phyloP scores from a whole-genome alignment of 2,329 filamentous ascomycete species.

The Metarhizium album region DNA sequence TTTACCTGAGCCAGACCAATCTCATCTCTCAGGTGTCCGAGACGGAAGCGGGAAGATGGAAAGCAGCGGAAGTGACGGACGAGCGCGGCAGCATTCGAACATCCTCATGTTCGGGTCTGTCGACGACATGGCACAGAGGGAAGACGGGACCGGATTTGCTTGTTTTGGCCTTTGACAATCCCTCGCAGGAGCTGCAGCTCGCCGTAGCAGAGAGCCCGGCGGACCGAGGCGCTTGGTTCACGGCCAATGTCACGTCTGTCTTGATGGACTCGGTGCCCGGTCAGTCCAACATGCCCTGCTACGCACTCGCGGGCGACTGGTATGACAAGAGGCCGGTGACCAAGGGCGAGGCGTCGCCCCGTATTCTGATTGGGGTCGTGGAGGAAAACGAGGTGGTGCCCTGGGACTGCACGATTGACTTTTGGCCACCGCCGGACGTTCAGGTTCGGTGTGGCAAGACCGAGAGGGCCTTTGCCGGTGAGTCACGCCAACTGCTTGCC shows the following conservation, averaged over 20 bases:
- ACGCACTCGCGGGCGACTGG: slow-evolving; percentile 13
- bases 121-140: slow-evolving; percentile 12
- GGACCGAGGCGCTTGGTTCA: slow-evolving; percentile 7
- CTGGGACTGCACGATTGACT: slow-evolving; percentile 12
- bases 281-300: slow-evolving; percentile 8
- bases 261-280: slow-evolving; percentile 5
- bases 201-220: slow-evolving; percentile 9
- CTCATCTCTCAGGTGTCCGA: slow-evolving; percentile 9
- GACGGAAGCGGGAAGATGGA: slow-evolving; percentile 10
- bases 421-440: slow-evolving; percentile 6
- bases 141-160: slow-evolving; percentile 6
- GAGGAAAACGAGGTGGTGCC: slow-evolving; percentile 8
- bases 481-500: background rate
- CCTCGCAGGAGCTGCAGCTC: slow-evolving; percentile 10
- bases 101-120: slow-evolving; percentile 9
- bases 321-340: background rate
- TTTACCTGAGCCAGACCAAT: slow-evolving; percentile 12
- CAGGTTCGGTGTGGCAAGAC: slow-evolving; percentile 9
- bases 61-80: slow-evolving; percentile 2
- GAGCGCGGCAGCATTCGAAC: slow-evolving; percentile 3
- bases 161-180: slow-evolving; percentile 10
- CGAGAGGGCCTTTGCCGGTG: slow-evolving; percentile 9
- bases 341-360: background rate
- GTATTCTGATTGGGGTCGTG: slow-evolving; percentile 10
- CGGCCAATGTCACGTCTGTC: slow-evolving; percentile 8